phyloP scores from a whole-genome alignment of 805 yeast genomes.

The Ogataea salicorniae region DNA sequence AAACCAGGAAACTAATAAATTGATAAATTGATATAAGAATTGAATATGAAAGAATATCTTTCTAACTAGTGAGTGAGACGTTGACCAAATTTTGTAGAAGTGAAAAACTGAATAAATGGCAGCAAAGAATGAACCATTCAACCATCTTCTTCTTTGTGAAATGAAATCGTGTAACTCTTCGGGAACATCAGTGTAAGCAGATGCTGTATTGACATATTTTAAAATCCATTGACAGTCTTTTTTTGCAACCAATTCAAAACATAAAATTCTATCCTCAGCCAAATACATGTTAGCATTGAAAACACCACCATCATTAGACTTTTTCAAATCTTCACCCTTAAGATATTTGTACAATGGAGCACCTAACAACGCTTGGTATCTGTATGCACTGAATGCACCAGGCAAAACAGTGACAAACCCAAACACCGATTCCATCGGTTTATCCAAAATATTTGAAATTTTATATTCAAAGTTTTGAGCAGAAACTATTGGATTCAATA shows the following conservation, averaged over 20 bases:
- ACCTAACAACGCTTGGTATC: conserved; percentile 79
- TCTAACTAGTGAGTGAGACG: conserved; percentile 66
- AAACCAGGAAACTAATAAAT: conserved; percentile 84
- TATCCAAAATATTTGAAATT: conserved; percentile 89
- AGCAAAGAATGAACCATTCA: conserved; percentile 94
- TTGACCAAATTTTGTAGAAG: conserved; percentile 68
- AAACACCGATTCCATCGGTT: conserved; percentile 91
- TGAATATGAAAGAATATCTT: conserved; percentile 72
- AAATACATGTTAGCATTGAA: conserved; percentile 95
- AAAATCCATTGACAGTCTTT: conserved; percentile 66
- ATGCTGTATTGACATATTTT: conserved; percentile 80
- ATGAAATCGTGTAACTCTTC: conserved; percentile 81
- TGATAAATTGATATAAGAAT: conserved; percentile 69
- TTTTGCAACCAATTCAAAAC: conserved; percentile 94
- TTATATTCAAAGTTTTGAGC: conserved; percentile 97
- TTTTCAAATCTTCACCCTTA: conserved; percentile 83
- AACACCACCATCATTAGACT: conserved; percentile 60
- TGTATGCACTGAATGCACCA: conserved; percentile 94
- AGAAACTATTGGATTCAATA: conserved; percentile 85
- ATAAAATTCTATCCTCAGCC: conserved; percentile 93
- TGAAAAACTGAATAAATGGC: conserved; percentile 83
- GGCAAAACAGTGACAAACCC: conserved; percentile 94
- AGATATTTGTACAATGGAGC: conserved; percentile 84
- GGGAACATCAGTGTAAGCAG: conserved; percentile 95
- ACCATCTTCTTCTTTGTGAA: conserved; percentile 92